Percentiles rank a stretch among this genome's conserved stretches.
Evolutionary conservation across 2,329 filamentous ascomycete genomes (phyloP).

Genomic region (Nannizzia gypsea): DNA sequence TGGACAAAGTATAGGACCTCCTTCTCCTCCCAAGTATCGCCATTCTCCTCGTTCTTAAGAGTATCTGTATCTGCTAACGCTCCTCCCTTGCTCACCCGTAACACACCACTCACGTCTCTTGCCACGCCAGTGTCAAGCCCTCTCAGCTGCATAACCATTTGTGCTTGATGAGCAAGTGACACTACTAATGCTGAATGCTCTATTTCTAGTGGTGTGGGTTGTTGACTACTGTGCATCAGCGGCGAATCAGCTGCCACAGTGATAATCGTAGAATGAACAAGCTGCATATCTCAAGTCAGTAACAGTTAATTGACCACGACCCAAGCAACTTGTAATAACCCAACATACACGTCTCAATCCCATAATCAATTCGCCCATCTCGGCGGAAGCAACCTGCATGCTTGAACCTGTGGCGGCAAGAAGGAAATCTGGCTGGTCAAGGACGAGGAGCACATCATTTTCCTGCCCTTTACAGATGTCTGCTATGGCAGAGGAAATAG

Average conservation of each 20-base stretch:
- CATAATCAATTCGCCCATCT: slow-evolving; percentile 47
- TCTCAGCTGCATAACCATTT: slow-evolving; percentile 58
- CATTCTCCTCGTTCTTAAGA: slow-evolving; percentile 15
- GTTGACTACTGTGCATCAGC: slow-evolving; percentile 44
- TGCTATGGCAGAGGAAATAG: slow-evolving; percentile 23
- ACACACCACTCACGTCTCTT: slow-evolving; percentile 76
- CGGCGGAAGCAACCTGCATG: slow-evolving; percentile 31
- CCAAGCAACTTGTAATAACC: background rate
- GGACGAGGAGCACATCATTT: slow-evolving; percentile 43
- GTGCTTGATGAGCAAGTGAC: slow-evolving; percentile 61
- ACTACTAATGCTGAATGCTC: slow-evolving; percentile 61
- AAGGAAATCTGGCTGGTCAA: slow-evolving; percentile 56
- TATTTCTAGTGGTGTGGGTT: slow-evolving; percentile 55
- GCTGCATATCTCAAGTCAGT: slow-evolving; percentile 28
- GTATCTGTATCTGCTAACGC: slow-evolving; percentile 25
- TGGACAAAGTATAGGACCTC: slow-evolving; percentile 75
- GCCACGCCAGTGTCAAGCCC: slow-evolving; percentile 79
- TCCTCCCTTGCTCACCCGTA: slow-evolving; percentile 58
- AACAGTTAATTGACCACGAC: background rate
- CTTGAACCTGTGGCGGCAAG: slow-evolving; percentile 47
- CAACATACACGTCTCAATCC: slow-evolving; percentile 51
- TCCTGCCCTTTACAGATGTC: background rate
- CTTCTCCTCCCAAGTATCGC: slow-evolving; percentile 37
- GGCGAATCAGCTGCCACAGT: slow-evolving; percentile 62
- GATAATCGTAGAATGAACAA: slow-evolving; percentile 54